Evolutionary conservation across 352 stramenopile genomes (phyloP).

Genomic region (Globisporangium iwayamae): DNA sequence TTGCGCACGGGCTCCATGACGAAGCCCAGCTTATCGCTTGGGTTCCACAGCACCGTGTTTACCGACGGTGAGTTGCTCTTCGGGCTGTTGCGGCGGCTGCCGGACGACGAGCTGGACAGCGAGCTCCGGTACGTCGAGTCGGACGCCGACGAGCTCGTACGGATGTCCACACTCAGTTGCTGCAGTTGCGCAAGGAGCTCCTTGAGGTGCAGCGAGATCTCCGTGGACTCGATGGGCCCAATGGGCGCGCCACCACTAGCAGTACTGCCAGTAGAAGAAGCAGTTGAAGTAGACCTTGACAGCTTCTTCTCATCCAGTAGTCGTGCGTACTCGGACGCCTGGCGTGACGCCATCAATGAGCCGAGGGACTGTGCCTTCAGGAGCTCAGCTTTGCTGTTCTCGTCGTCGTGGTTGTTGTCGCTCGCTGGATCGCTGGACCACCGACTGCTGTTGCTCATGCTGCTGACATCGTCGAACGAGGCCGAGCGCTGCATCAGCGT

Average conservation of each 20-base stretch:
- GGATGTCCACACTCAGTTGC: slow-evolving; percentile 67
- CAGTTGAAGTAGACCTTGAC: background rate
- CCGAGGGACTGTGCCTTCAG: slow-evolving; percentile 49
- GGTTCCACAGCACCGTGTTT: slow-evolving; percentile 73
- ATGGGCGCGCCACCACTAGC: slow-evolving; percentile 17
- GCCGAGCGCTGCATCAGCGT: slow-evolving; percentile 31
- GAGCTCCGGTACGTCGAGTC: slow-evolving; percentile 69
- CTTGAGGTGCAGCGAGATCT: slow-evolving; percentile 64
- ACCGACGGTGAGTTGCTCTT: slow-evolving; percentile 16
- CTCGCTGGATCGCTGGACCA: background rate
- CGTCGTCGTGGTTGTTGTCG: slow-evolving; percentile 19
- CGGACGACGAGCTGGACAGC: slow-evolving; percentile 63
- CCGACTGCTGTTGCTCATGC: slow-evolving; percentile 19
- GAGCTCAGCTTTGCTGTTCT: slow-evolving; percentile 26
- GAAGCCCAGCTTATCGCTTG: slow-evolving; percentile 70
- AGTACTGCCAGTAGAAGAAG: background rate
- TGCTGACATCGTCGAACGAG: slow-evolving; percentile 32
- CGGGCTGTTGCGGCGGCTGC: slow-evolving; percentile 15
- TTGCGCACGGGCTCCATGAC: slow-evolving; percentile 45
- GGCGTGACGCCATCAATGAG: slow-evolving; percentile 36
- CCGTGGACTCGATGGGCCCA: slow-evolving; percentile 43
- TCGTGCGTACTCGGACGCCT: slow-evolving; percentile 35
- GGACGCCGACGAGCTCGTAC: slow-evolving; percentile 43
- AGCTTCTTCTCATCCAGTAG: slow-evolving; percentile 34
- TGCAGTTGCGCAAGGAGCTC: slow-evolving; percentile 70